Evolutionary conservation across 352 stramenopile species (phyloP).

Genomic region (Phytophthora citricola): DNA sequence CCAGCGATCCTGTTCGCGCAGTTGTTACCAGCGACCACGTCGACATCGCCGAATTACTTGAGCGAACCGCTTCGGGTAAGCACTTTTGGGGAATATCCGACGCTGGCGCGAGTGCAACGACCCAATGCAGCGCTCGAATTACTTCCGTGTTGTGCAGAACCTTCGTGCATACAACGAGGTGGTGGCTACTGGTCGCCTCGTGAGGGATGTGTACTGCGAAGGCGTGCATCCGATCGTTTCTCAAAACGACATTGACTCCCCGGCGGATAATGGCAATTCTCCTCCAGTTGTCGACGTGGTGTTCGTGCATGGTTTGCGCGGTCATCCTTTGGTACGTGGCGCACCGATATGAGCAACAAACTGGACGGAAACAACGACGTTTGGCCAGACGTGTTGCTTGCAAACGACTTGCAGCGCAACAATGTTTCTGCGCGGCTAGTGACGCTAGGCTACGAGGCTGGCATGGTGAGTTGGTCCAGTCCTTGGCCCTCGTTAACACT

Average conservation of each 20-base stretch:
- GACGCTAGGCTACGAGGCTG: conserved; percentile 83
- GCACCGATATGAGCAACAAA: conserved; percentile 73
- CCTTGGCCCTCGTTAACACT: conserved; percentile 87
- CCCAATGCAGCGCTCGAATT: conserved; percentile 79
- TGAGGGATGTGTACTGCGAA: conserved; percentile 73
- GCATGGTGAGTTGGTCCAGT: conserved; percentile 87
- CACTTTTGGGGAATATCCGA: conserved; percentile 47
- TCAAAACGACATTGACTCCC: conserved; percentile 10
- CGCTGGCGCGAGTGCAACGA: conserved; percentile 55
- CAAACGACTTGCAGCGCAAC: conserved; percentile 54
- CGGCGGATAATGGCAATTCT: conserved; percentile 4
- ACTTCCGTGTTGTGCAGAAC: conserved; percentile 76
- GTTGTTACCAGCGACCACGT: conserved; percentile 45
- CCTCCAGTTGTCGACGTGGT: conserved; percentile 65
- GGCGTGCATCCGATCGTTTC: conserved; percentile 80
- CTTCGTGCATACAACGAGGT: conserved; percentile 65
- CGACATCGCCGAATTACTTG: conserved; percentile 61
- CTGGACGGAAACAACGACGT: conserved; percentile 66
- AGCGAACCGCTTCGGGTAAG: conserved; percentile 51
- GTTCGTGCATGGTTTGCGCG: conserved; percentile 85
- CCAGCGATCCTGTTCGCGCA: conserved; percentile 15
- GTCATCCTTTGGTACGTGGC: conserved; percentile 83
- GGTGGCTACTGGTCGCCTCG: conserved; percentile 33
- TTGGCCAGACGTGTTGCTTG: conserved; percentile 80
- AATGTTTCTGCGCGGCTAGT: conserved; percentile 63